A percentile compares a stretch with the other conserved stretches of the same genome.
Evolutionary conservation across 768 basidiomycete species (phyloP).

Genomic region (Zangia roseola): DNA sequence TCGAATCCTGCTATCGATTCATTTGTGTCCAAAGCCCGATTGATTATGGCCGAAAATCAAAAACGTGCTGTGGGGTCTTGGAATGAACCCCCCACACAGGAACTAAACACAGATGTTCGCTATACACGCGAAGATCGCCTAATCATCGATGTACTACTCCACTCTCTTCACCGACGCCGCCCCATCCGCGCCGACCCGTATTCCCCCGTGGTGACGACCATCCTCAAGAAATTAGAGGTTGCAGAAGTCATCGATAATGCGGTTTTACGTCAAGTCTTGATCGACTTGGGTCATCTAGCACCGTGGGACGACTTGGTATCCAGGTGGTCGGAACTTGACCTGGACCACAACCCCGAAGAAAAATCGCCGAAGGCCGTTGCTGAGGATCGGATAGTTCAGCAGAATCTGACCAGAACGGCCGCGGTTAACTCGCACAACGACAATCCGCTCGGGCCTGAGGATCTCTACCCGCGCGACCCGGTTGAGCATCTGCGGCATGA

Average conservation of each 20-base stretch:
- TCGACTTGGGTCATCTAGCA: slow-evolving; percentile 70
- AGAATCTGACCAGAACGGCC: slow-evolving; percentile 13
- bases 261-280: slow-evolving; percentile 47
- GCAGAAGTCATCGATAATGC: slow-evolving; percentile 29
- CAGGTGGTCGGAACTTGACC: slow-evolving; percentile 35
- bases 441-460: slow-evolving; percentile 53
- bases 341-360: slow-evolving; percentile 22
- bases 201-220: slow-evolving; percentile 43
- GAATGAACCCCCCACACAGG: slow-evolving; percentile 29
- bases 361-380: slow-evolving; percentile 34
- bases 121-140: slow-evolving; percentile 55
- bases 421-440: slow-evolving; percentile 11
- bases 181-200: slow-evolving; percentile 65
- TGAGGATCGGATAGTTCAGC: slow-evolving; percentile 27
- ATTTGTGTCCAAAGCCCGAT: slow-evolving; percentile 52
- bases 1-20: slow-evolving; percentile 39
- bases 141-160: slow-evolving; percentile 59
- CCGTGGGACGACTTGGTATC: slow-evolving; percentile 76
- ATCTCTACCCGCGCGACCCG: slow-evolving; percentile 62
- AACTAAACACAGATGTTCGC: slow-evolving; percentile 20
- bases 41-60: slow-evolving; percentile 38
- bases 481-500: slow-evolving; percentile 78
- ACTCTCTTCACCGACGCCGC: slow-evolving; percentile 48
- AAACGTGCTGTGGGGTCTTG: slow-evolving; percentile 30
- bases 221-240: slow-evolving; percentile 57